Evolutionary conservation across 2,329 filamentous ascomycete genomes (phyloP).

Genomic region (Colletotrichum sp.): DNA sequence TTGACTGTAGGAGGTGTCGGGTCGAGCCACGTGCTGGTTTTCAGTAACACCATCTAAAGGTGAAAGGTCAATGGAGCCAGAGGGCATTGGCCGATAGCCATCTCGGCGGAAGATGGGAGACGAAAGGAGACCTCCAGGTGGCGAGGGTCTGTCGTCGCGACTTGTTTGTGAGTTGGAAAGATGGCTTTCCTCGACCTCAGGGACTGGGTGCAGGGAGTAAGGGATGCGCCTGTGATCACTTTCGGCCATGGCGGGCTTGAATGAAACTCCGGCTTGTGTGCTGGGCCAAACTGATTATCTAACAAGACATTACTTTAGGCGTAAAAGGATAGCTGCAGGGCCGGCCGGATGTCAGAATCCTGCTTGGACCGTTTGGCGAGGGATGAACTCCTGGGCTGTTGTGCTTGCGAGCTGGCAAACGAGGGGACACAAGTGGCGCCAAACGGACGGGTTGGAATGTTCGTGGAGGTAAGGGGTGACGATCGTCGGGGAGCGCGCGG

Average conservation of each 20-base stretch:
- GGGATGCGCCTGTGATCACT: background rate
- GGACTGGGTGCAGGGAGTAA: background rate
- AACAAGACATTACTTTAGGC: background rate
- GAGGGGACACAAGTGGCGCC: background rate
- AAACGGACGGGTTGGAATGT: background rate
- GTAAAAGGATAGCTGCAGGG: background rate
- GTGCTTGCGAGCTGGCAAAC: background rate
- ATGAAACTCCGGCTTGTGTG: background rate
- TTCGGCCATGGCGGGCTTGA: background rate
- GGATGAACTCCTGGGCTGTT: background rate
- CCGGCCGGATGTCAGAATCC: background rate
- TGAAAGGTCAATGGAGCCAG: conserved; percentile 13
- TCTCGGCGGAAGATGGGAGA: background rate
- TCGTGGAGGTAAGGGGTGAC: background rate
- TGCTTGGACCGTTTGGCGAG: background rate
- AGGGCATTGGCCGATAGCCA: conserved; percentile 5
- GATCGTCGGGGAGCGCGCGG: background rate
- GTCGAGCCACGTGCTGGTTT: background rate
- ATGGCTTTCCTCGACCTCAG: conserved; percentile 8
- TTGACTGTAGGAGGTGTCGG: background rate
- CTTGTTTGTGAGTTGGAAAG: background rate
- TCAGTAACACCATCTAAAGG: background rate
- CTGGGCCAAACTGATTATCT: background rate
- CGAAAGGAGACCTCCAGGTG: background rate
- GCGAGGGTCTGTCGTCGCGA: background rate